phyloP scores from a whole-genome alignment of 352 stramenopile species.

The Pythium aristosporum region DNA sequence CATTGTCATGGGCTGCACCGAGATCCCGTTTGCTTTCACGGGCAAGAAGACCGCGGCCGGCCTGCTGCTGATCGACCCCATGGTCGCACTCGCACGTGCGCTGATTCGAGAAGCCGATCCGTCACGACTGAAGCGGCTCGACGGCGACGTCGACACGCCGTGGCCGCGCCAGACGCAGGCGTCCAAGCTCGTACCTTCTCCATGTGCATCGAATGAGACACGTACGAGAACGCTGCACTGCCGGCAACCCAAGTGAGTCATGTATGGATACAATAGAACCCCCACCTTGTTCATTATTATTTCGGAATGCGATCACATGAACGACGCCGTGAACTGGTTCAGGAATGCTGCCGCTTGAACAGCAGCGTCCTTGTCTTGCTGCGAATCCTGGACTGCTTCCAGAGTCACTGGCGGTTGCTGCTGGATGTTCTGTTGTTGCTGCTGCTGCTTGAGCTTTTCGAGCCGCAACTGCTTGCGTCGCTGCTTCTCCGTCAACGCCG shows the following conservation, averaged over 20 bases:
- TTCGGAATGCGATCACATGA: constrained; percentile 6
- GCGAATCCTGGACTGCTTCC: not conserved
- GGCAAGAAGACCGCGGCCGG: constrained; percentile 43
- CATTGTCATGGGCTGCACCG: constrained; percentile 75
- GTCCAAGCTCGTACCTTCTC: constrained; percentile 17
- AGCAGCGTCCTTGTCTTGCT: constrained; percentile 35
- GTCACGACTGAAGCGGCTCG: constrained; percentile 40
- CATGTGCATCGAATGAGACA: not conserved
- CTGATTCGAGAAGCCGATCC: constrained; percentile 68
- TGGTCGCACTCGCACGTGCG: constrained; percentile 68
- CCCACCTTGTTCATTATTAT: constrained; percentile 17
- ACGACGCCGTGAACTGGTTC: constrained; percentile 41
- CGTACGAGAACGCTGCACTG: not conserved
- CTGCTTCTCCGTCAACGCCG: constrained; percentile 38
- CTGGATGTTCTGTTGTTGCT: constrained; percentile 16
- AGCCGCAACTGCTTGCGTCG: constrained; percentile 65
- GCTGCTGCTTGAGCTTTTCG: constrained; percentile 54
- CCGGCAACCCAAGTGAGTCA: constrained; percentile 14
- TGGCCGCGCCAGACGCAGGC: constrained; percentile 20
- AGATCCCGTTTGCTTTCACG: constrained; percentile 75
- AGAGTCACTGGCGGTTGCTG: constrained; percentile 1
- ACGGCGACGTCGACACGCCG: constrained; percentile 10
- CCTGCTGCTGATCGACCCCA: constrained; percentile 63
- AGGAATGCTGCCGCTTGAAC: constrained; percentile 63
- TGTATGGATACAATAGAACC: not conserved